phyloP scores from a whole-genome alignment of 345 rosid genomes.

The Geranium brycei region DNA sequence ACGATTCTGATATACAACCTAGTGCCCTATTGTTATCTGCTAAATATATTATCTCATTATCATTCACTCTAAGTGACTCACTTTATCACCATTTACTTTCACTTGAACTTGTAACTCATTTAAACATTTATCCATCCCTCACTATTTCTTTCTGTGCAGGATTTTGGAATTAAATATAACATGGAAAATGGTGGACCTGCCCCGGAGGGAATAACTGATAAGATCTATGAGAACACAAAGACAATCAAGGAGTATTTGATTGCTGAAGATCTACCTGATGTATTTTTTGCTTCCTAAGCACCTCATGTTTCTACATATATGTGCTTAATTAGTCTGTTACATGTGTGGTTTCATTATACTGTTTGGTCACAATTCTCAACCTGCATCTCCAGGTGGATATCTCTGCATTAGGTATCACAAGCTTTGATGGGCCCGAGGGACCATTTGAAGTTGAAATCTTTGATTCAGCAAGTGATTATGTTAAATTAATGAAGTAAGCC shows the following conservation, averaged over 20 bases:
- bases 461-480: constrained; percentile 84
- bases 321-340: too few species aligned
- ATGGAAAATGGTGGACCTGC: constrained; percentile 99
- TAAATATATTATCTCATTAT: too few species aligned
- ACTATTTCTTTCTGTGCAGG: constrained; percentile 24
- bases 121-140: too few species aligned
- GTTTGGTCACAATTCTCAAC: not conserved
- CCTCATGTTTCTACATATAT: too few species aligned
- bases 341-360: too few species aligned
- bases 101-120: too few species aligned
- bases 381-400: constrained; percentile 63
- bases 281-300: constrained; percentile 14
- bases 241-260: constrained; percentile 71
- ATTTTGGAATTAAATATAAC: constrained; percentile 98
- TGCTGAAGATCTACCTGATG: constrained; percentile 69
- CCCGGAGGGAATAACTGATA: constrained; percentile 88
- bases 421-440: constrained; percentile 71
- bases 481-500: constrained; percentile 82
- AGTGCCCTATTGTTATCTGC: too few species aligned
- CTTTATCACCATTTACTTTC: too few species aligned
- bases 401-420: constrained; percentile 46
- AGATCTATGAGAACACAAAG: constrained; percentile 91
- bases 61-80: too few species aligned
- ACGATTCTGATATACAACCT: too few species aligned
- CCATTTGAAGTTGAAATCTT: constrained; percentile 89